Evolutionary conservation across 2,329 filamentous ascomycete genomes (phyloP), one percentile per base, ranked within the genome.

Genomic region (Neocucurbitaria cava): DNA sequence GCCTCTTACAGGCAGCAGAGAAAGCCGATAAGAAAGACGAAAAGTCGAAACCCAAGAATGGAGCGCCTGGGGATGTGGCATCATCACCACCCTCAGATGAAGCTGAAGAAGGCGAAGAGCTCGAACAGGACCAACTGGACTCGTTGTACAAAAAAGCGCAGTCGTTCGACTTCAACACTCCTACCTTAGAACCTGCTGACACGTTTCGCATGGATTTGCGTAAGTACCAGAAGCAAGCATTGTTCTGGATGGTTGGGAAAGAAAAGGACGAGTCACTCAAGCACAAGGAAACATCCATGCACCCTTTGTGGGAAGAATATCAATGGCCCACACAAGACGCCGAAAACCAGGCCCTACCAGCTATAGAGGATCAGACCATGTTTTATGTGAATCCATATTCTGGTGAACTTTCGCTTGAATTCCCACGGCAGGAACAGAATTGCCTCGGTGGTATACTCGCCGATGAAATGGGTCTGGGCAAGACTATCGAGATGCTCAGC

Each of bases 321-420:
- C 74, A 79, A 1, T 99, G 93, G 92, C 95, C 95, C 0, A 80
- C 81, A 0, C 92, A 93, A 70, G 95, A 99, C 75, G 88, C 90
- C 33, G 90, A 98, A 62, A 93, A 95, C 62, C 86, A 90, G 38
- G 85, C 89, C 5, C 70, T 97, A 10, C 87, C 89, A 0, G 70
- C 72, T 17, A 81, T 95, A 7, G 79, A 85, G 9, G 85, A 83
- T 2, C 87, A 92, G 64, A 76, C 85, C 7, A 86, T 85, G 54
- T 99, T 99, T 69, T 99, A 97, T 65, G 89, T 98, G 66, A 99
- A 99, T 66, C 94, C 94, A 0, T 99, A 99, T 74, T 97, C 93
- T 6, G 95, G 95, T 8, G 94, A 98, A 64, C 79, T 99, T 47
- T 96, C 92, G 1, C 80, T 98, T 0, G 87, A 96, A 5, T 99